Evolutionary conservation across 2,329 filamentous ascomycete species (phyloP), one percentile per base, ranked within the genome.

Genomic region (Simplicillium aogashimaense): DNA sequence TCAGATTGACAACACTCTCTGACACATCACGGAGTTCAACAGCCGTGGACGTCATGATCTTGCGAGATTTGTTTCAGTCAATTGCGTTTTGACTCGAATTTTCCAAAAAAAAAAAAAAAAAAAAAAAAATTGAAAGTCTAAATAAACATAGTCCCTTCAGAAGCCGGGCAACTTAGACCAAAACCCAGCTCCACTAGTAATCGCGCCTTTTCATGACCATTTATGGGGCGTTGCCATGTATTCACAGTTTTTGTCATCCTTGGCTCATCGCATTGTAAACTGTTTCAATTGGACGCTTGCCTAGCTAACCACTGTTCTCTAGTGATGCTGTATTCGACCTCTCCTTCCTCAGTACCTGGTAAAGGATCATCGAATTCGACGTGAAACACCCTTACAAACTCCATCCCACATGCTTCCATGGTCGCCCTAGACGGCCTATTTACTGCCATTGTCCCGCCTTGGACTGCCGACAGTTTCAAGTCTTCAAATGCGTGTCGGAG

Each of bases 391-490:
- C 47, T 41, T 7, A 47, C 38, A 20, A 53, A 32, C 13, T 15
- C 17, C 29, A 41, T 13, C 28, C 39, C 39, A 16, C 39, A 41
- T n/a, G 25, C 28, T 14, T 16, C 18, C 39, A 41, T 41, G 5
- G 39, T 41, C 16, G 53, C 52, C 18, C 52, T 39, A 3, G 54
- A 57, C 4, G 50, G 51, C 35, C 38, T 43, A 38, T 58, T 58
- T 10, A 58, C 46, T 25, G 52, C 47, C 55, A 57, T 57, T 13
- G 54, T 58, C 37, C 56, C 52, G 7, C 49, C 55, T 31, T 47
- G 49, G 1, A 55, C 41, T 30, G 51, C 47, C 8, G 44, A 38
- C 15, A 56, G 36, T 9, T 43, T 44, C 3, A 58, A 44, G 17
- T 57, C 50, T 34, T 53, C 42, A 13, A 57, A 53, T 3, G 51